Conservation (phyloP, 805 yeast genomes). For the Grigorovia yakushimaensis region DNA sequence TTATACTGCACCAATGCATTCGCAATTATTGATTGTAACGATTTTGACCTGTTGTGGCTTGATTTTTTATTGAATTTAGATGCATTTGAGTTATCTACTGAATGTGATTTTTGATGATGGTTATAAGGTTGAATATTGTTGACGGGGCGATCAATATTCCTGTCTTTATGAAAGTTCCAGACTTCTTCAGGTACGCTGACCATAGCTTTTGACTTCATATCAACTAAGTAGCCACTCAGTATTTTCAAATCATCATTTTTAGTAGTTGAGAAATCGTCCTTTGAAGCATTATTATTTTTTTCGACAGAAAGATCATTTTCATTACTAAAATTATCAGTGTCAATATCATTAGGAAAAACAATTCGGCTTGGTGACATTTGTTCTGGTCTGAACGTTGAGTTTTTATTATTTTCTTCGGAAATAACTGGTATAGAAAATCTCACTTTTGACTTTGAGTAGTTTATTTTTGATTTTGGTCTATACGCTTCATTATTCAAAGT, state of each 20-base stretch:
- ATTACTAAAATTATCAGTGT: background rate
- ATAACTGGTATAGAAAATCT: background rate
- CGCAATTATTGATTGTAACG: conserved; percentile 23
- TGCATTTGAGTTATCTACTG: background rate
- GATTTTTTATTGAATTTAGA: background rate
- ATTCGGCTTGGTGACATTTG: conserved; percentile 21
- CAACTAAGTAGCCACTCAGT: conserved; percentile 16
- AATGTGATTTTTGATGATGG: conserved; percentile 1
- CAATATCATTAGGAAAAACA: conserved; percentile 18
- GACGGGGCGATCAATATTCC: background rate
- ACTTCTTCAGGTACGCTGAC: conserved; percentile 24
- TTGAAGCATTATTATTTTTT: background rate
- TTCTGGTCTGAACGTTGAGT: background rate
- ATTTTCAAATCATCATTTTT: background rate
- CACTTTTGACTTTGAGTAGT: background rate
- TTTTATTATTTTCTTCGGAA: background rate
- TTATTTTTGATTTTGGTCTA: background rate
- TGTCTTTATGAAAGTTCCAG: conserved; percentile 21
- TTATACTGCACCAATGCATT: conserved; percentile 15
- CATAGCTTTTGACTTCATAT: conserved; percentile 21
- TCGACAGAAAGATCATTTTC: background rate
- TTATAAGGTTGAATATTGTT: background rate
- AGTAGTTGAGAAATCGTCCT: background rate
- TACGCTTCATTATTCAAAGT: background rate
- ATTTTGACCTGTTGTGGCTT: conserved; percentile 10